These are phyloP conservation scores for Talaromyces pinophilus DNA, from an alignment of 2,329 filamentous ascomycete species.

Conservation along the genomic window DNA sequence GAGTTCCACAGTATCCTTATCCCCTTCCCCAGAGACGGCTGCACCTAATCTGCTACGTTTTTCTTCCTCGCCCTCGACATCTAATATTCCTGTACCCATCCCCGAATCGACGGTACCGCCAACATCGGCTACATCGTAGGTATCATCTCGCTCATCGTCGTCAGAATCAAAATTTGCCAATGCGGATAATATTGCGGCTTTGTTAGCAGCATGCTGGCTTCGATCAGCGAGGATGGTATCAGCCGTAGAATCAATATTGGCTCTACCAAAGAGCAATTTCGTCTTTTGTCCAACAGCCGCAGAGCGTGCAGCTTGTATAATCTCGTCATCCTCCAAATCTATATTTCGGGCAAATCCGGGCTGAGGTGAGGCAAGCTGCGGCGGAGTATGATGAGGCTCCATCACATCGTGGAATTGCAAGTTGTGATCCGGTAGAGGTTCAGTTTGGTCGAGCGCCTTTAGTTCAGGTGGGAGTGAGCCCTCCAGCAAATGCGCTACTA, in stretches of 20 bases:
- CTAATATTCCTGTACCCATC: slow-evolving; percentile 39
- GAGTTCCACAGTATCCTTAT: slow-evolving; percentile 33
- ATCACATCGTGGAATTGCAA: slow-evolving; percentile 52
- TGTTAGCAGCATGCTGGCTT: slow-evolving; percentile 64
- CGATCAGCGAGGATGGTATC: slow-evolving; percentile 70
- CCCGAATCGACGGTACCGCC: slow-evolving; percentile 78
- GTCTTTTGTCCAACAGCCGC: slow-evolving; percentile 33
- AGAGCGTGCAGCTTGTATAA: slow-evolving; percentile 69
- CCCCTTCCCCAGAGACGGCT: slow-evolving; percentile 10
- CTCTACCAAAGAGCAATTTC: slow-evolving; percentile 76
- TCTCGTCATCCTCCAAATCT: slow-evolving; percentile 76
- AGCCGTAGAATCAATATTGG: slow-evolving; percentile 62
- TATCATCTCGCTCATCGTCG: slow-evolving; percentile 95
- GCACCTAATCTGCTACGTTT: slow-evolving; percentile 37
- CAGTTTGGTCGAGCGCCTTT: slow-evolving; percentile 61
- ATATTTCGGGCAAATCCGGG: slow-evolving; percentile 60
- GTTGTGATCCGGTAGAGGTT: slow-evolving; percentile 48
- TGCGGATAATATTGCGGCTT: slow-evolving; percentile 84
- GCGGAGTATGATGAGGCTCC: slow-evolving; percentile 53
- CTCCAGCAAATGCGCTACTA: slow-evolving; percentile 79
- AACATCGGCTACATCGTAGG: slow-evolving; percentile 89
- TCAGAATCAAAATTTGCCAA: slow-evolving; percentile 88
- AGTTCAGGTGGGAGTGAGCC: slow-evolving; percentile 72
- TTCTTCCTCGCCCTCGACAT: slow-evolving; percentile 57
- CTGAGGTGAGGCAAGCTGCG: slow-evolving; percentile 30